A percentile compares a stretch with the other conserved stretches of the same genome.
Evolutionary conservation across 306 rosid genomes (phyloP).

Genomic region (Crataegus laevigata): DNA sequence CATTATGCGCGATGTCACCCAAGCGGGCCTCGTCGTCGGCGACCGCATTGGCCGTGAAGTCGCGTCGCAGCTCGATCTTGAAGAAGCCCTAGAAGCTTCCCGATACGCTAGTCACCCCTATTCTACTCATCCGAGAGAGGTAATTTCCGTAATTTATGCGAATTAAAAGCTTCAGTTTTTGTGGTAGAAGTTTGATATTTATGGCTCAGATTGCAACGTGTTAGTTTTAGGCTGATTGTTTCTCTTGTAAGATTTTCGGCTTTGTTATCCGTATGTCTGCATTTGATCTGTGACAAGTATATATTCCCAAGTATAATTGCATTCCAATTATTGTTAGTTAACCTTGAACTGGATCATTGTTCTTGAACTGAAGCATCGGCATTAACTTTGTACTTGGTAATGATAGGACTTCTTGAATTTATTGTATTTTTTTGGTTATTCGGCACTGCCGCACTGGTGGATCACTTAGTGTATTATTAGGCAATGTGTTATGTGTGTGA

Average conservation of each 20-base stretch:
- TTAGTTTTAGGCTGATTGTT: background rate
- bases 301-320: background rate
- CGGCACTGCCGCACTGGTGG: background rate
- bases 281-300: background rate
- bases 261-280: background rate
- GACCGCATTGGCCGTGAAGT: conserved; percentile 88
- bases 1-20: conserved; percentile 70
- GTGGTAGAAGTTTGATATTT: background rate
- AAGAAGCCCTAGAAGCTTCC: conserved; percentile 90
- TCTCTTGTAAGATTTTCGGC: background rate
- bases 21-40: conserved; percentile 69
- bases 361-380: background rate
- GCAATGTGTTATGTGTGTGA: background rate
- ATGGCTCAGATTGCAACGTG: background rate
- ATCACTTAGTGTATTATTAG: background rate
- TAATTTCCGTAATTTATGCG: conserved; percentile 6
- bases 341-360: background rate
- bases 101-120: conserved; percentile 89
- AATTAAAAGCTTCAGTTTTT: background rate
- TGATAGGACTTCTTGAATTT: background rate
- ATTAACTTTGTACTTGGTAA: background rate
- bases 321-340: background rate
- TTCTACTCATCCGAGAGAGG: conserved; percentile 87
- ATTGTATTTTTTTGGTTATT: background rate
- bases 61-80: conserved; percentile 83